Evolutionary conservation across 2,329 filamentous ascomycete species (phyloP).

Genomic region (Apiospora malaysiana): DNA sequence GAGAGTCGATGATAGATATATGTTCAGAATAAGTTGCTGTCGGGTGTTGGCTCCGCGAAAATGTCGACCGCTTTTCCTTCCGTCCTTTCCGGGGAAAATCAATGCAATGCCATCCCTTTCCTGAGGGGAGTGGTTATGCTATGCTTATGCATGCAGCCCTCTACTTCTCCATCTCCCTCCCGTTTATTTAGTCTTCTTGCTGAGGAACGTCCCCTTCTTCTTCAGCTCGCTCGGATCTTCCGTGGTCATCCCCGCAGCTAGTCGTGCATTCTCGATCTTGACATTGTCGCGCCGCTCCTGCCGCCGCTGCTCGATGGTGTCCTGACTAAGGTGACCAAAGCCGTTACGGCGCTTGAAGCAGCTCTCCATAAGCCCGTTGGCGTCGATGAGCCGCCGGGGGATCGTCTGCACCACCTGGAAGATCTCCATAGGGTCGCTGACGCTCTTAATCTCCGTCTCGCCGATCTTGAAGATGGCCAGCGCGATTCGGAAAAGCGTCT

Average conservation of each 20-base stretch:
- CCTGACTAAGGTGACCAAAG: constrained; percentile 82
- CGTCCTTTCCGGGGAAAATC: background rate
- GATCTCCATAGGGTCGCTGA: constrained; percentile 90
- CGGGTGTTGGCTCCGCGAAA: background rate
- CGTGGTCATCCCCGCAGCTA: constrained; percentile 33
- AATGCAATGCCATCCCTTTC: too few relatives aligned
- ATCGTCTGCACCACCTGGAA: constrained; percentile 92
- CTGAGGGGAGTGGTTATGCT: too few relatives aligned
- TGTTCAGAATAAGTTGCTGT: background rate
- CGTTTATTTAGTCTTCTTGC: constrained; percentile 2
- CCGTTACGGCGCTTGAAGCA: constrained; percentile 82
- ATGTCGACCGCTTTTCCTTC: background rate
- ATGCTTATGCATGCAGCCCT: background rate
- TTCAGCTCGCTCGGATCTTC: constrained; percentile 33
- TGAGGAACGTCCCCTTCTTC: constrained; percentile 54
- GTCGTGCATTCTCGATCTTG: constrained; percentile 52
- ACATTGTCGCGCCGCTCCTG: constrained; percentile 66
- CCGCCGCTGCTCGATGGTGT: constrained; percentile 78
- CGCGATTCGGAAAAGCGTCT: constrained; percentile 90
- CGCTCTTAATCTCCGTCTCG: constrained; percentile 78
- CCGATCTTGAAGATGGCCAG: constrained; percentile 90
- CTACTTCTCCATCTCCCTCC: background rate
- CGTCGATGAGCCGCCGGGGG: constrained; percentile 80
- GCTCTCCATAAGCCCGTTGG: constrained; percentile 80
- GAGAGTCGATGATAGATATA: background rate